phyloP scores from a whole-genome alignment of 768 basidiomycete genomes.

The Leccinum uliginosum region DNA sequence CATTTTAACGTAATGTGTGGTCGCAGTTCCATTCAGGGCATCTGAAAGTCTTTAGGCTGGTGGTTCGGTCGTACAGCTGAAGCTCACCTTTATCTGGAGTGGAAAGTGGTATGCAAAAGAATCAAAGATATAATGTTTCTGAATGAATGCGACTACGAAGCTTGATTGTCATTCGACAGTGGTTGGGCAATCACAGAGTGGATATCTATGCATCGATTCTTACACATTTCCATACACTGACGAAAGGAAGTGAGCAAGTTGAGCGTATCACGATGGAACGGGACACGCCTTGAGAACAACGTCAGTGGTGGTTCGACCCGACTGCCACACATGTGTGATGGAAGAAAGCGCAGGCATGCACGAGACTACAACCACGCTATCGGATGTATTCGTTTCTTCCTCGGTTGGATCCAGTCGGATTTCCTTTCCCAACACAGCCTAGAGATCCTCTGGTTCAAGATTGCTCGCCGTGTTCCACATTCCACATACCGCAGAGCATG shows the following conservation, averaged over 20 bases:
- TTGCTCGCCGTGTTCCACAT: not conserved
- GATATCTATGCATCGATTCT: slow-evolving; percentile 67
- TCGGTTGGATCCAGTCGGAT: slow-evolving; percentile 80
- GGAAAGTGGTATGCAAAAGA: not conserved
- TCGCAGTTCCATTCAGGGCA: not conserved
- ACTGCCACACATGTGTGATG: slow-evolving; percentile 84
- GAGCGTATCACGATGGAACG: slow-evolving; percentile 15
- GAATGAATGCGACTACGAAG: slow-evolving; percentile 4
- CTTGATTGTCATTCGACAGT: slow-evolving; percentile 35
- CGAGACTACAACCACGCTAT: slow-evolving; percentile 70
- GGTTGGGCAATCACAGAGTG: slow-evolving; percentile 72
- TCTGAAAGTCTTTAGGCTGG: not conserved
- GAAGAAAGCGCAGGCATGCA: slow-evolving; percentile 86
- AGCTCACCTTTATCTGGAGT: not conserved
- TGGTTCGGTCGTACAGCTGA: not conserved
- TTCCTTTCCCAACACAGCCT: slow-evolving; percentile 56
- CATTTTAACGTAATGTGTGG: not conserved
- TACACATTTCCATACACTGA: slow-evolving; percentile 69
- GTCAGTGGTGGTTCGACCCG: slow-evolving; percentile 56
- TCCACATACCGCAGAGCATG: slow-evolving; percentile 68
- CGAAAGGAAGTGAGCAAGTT: not conserved
- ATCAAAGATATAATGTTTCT: not conserved
- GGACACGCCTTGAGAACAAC: slow-evolving; percentile 53
- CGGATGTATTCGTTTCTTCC: slow-evolving; percentile 54
- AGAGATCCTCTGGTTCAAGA: slow-evolving; percentile 3